Evolutionary conservation across 2,329 filamentous ascomycete species (phyloP).

Genomic region (Fusarium sp.): DNA sequence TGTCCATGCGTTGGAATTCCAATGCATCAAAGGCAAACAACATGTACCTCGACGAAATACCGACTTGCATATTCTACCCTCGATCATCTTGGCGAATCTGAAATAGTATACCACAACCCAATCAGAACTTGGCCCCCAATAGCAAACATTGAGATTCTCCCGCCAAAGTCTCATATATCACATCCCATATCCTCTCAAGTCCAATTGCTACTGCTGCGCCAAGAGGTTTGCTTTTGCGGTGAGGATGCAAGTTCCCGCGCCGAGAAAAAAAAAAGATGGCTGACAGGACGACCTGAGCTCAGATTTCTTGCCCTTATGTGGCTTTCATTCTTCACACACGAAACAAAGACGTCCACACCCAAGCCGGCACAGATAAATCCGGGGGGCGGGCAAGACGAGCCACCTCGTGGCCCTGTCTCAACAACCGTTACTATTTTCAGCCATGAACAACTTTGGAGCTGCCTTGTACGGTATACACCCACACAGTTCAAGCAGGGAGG

Average conservation of each 20-base stretch:
- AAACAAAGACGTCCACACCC: constrained; percentile 6
- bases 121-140: background rate
- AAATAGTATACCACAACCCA: background rate
- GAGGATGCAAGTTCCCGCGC: constrained; percentile 7
- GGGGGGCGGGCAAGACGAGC: background rate
- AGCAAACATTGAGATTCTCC: constrained; percentile 3
- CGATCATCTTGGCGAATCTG: constrained; percentile 3
- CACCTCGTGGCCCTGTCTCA: background rate
- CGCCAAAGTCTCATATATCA: background rate
- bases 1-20: background rate
- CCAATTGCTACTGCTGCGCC: background rate
- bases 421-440: constrained; percentile 2
- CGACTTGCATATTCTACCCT: constrained; percentile 1
- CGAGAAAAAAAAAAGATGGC: constrained; percentile 4
- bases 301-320: constrained; percentile 24
- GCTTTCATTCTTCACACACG: constrained; percentile 9
- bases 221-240: constrained; percentile 11
- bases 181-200: background rate
- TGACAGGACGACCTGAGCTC: constrained; percentile 11
- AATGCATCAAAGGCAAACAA: background rate
- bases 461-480: background rate
- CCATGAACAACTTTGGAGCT: background rate
- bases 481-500: background rate
- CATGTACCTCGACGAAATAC: background rate
- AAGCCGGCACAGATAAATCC: background rate